Base-by-base conservation (phyloP, 176 grass and related monocot genomes). In the Triticum dicoccoides region DNA sequence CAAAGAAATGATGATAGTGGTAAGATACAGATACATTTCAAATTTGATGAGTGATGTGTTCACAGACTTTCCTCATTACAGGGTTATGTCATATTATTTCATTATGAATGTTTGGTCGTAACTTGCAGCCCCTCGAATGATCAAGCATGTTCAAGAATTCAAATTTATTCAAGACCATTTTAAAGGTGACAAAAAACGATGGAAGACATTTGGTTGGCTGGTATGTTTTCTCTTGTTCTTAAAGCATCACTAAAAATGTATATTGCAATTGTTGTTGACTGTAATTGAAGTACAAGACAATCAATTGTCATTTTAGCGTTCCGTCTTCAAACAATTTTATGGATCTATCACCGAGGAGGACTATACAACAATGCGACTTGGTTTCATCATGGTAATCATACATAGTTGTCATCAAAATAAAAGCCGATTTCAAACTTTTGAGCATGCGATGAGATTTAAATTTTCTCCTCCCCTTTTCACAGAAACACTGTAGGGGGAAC, bases 311-410 rank as follows among this genome's bases (percentile, higher is more conserved):
- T 83, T 51, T 65, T 78, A 98, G 97, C 80, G 88, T 72, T 89
- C 97, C 9, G 96, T 92, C 79, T 84, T 96, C n/a, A 96, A 98
- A 84, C 97, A 98, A 88, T 92, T 98, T 65, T 92, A 87, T 85
- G 88, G 80, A 35, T 90, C 97, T 4, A 29, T 98, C n/a, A 94
- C 79, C 1, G 4, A 88, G 93, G 88, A 88, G 73, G 97, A 96
- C 42, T 94, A 96, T 77, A 86, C 79, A 68, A 91, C 93, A 24
- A 77, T 98, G 85, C 70, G 97, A 44, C 86, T 92, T 89, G 97
- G 97, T 21, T 98, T 98, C 23, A 83, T 98, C 76, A 94, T 89
- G 89, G 97, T 94, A 91, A 82, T 51, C 5, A 37, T 51, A 51
- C 29, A 47, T 69, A 68, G 73, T 10, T 51, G 4, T 23, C 8